A percentile compares a stretch with the other conserved stretches of the same genome.
Conservation (phyloP, 2,329 filamentous ascomycete genomes). For the Aspergillus brunneoviolaceus region DNA sequence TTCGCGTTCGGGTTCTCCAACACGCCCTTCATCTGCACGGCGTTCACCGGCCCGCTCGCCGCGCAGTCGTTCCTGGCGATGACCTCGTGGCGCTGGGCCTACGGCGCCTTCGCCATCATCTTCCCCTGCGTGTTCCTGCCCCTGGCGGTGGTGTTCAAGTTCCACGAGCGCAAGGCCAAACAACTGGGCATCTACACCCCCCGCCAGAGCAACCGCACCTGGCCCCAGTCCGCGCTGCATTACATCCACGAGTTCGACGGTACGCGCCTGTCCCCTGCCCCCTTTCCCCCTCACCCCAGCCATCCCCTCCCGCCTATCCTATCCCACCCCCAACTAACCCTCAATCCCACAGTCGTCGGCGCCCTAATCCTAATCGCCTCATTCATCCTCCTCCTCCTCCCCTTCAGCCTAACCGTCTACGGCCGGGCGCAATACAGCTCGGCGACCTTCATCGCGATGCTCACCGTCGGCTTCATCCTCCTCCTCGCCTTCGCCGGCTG, state of each 20-base stretch:
- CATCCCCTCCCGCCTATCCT: too few relatives aligned
- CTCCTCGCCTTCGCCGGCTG: slow-evolving; percentile 55
- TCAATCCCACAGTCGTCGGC: slow-evolving; percentile 53
- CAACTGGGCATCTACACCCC: slow-evolving; percentile 52
- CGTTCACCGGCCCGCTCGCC: slow-evolving; percentile 54
- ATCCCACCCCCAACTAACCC: slow-evolving; percentile 15
- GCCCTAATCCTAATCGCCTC: slow-evolving; percentile 61
- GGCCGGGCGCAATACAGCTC: slow-evolving; percentile 44
- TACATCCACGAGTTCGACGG: slow-evolving; percentile 65
- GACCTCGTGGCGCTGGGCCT: slow-evolving; percentile 62
- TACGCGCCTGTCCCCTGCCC: slow-evolving; percentile 40
- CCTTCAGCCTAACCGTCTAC: slow-evolving; percentile 56
- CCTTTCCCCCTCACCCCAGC: too few relatives aligned
- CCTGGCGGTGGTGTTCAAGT: slow-evolving; percentile 54
- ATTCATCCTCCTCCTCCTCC: slow-evolving; percentile 64
- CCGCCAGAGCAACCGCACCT: slow-evolving; percentile 46
- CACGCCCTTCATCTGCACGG: slow-evolving; percentile 64
- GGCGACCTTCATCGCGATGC: slow-evolving; percentile 51
- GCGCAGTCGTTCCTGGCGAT: slow-evolving; percentile 50
- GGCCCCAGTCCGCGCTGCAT: slow-evolving; percentile 49
- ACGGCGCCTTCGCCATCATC: slow-evolving; percentile 61
- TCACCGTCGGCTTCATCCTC: slow-evolving; percentile 53
- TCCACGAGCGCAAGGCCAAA: slow-evolving; percentile 59
- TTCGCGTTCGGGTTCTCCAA: slow-evolving; percentile 60
- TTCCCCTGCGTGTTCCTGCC: slow-evolving; percentile 58